These are phyloP conservation scores for Lactarius trivialis DNA, from an alignment of 768 basidiomycete species.

Conservation along the genomic window DNA sequence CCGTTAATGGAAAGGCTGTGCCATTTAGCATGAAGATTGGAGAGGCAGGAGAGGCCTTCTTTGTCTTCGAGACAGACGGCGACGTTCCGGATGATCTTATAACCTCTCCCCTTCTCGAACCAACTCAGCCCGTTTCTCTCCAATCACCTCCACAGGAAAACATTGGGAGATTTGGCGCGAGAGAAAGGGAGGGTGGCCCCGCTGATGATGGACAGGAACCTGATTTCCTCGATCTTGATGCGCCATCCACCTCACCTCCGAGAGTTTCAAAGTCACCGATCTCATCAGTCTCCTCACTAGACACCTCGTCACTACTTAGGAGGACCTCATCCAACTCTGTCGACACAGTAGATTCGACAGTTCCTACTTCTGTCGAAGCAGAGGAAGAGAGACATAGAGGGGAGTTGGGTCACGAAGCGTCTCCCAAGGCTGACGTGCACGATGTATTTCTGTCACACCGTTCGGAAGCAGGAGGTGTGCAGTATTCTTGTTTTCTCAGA, in stretches of 20 bases:
- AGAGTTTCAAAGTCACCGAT: not conserved
- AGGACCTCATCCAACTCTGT: slow-evolving; percentile 26
- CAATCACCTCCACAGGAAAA: slow-evolving; percentile 26
- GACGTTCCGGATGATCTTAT: slow-evolving; percentile 91
- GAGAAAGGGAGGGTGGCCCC: slow-evolving; percentile 25
- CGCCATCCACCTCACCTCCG: slow-evolving; percentile 24
- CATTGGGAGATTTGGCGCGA: slow-evolving; percentile 39
- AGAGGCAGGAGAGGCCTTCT: slow-evolving; percentile 98
- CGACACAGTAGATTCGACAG: slow-evolving; percentile 27
- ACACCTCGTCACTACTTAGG: not conserved
- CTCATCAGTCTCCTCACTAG: not conserved
- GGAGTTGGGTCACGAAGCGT: slow-evolving; percentile 41
- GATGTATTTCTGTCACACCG: slow-evolving; percentile 45
- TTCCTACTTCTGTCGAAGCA: slow-evolving; percentile 26
- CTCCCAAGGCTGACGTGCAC: slow-evolving; percentile 35
- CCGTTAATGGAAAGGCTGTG: slow-evolving; percentile 77
- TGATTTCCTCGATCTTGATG: slow-evolving; percentile 82
- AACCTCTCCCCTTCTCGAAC: slow-evolving; percentile 83
- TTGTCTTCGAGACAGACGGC: slow-evolving; percentile 94
- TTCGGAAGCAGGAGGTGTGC: slow-evolving; percentile 11
- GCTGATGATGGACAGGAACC: slow-evolving; percentile 44
- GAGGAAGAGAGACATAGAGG: slow-evolving; percentile 23
- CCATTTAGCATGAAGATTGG: slow-evolving; percentile 99
- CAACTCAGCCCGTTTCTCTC: slow-evolving; percentile 40
- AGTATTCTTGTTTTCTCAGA: not conserved